Evolutionary conservation across 202 grass and related monocot species (phyloP).

Genomic region (Setaria italica): DNA sequence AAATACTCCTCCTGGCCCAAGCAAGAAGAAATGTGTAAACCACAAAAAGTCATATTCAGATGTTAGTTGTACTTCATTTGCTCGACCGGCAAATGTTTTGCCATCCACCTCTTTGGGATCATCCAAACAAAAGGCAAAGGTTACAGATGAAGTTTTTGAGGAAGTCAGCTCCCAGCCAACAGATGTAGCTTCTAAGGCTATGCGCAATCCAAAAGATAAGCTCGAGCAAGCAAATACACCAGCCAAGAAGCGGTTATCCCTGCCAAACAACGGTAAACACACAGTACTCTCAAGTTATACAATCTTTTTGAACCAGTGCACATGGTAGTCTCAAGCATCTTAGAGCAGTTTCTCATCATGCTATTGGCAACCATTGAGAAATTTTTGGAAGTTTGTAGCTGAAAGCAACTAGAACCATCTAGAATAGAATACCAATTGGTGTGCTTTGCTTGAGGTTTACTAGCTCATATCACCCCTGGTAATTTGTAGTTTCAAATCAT

Average conservation of each 20-base stretch:
- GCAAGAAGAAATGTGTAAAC: conserved; percentile 57
- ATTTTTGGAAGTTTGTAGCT: not conserved
- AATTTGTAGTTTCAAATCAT: conserved; percentile 8
- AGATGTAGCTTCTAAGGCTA: conserved; percentile 51
- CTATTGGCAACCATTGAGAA: not conserved
- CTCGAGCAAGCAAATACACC: conserved; percentile 49
- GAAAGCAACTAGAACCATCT: conserved; percentile 16
- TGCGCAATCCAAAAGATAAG: conserved; percentile 65
- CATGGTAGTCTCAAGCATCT: not conserved
- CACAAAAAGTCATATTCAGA: conserved; percentile 74
- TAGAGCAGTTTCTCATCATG: conserved; percentile 10
- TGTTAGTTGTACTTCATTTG: conserved; percentile 68
- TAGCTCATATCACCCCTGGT: not conserved
- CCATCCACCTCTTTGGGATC: conserved; percentile 65
- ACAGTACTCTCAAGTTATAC: not conserved
- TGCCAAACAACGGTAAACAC: conserved; percentile 73
- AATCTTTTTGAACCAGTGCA: not conserved
- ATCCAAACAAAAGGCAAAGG: conserved; percentile 60
- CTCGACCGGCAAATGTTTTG: conserved; percentile 37
- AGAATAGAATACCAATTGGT: conserved; percentile 14
- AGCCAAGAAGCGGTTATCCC: conserved; percentile 76
- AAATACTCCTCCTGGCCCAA: conserved; percentile 49
- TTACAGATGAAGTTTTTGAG: conserved; percentile 63
- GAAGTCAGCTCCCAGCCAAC: conserved; percentile 70
- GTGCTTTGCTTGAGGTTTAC: not conserved